Conservation (phyloP, 2,329 filamentous ascomycete genomes). For the Penicillium capsulatum region DNA sequence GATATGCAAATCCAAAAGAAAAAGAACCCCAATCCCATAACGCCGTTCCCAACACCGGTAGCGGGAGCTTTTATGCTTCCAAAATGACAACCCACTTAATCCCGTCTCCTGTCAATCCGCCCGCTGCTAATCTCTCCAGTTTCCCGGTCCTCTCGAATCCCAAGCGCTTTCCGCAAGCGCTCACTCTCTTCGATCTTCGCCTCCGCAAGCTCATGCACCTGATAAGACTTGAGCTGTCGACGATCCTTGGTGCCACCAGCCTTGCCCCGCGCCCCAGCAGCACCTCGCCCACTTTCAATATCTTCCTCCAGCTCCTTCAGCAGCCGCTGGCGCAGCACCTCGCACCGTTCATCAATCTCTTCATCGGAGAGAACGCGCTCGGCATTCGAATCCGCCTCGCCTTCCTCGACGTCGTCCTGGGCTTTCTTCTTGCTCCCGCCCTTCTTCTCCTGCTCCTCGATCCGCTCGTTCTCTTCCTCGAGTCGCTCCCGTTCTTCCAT, state of each 20-base stretch:
- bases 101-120: slow-evolving; percentile 20
- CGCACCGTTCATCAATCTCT: slow-evolving; percentile 77
- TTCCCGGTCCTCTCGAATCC: slow-evolving; percentile 83
- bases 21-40: not conserved
- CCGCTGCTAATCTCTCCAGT: slow-evolving; percentile 58
- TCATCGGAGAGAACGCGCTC: slow-evolving; percentile 62
- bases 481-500: slow-evolving; percentile 84
- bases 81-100: slow-evolving; percentile 6
- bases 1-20: no score
- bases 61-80: not conserved
- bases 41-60: not conserved
- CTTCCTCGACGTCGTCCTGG: slow-evolving; percentile 3
- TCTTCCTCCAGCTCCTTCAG: slow-evolving; percentile 52
- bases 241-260: slow-evolving; percentile 22
- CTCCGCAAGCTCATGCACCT: slow-evolving; percentile 92
- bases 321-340: slow-evolving; percentile 62
- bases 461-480: slow-evolving; percentile 68
- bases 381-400: slow-evolving; percentile 29
- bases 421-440: slow-evolving; percentile 70
- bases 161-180: slow-evolving; percentile 75
- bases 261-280: slow-evolving; percentile 14
- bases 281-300: slow-evolving; percentile 22
- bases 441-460: slow-evolving; percentile 72
- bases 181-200: slow-evolving; percentile 97
- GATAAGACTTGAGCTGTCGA: slow-evolving; percentile 74